phyloP scores from a whole-genome alignment of 2,329 filamentous ascomycete genomes.

The Aureobasidium lini region DNA sequence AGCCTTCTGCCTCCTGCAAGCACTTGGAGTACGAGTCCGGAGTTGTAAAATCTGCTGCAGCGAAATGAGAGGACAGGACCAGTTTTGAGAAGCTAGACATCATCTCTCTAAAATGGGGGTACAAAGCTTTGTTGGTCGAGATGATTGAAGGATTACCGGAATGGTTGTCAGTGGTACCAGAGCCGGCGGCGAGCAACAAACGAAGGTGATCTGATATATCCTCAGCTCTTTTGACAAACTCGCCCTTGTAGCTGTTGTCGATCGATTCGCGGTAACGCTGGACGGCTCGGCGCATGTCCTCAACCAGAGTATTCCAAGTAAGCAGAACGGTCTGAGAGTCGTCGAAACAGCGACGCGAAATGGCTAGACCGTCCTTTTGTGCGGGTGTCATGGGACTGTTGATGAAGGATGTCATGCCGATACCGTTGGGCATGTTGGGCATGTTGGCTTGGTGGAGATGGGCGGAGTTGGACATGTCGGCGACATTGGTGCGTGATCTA shows the following conservation, averaged over 20 bases:
- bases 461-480: slow-evolving; percentile 40
- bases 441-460: slow-evolving; percentile 37
- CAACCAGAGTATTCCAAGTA: slow-evolving; percentile 82
- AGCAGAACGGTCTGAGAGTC: slow-evolving; percentile 72
- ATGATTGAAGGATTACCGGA: slow-evolving; percentile 99
- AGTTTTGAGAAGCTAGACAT: slow-evolving; percentile 99
- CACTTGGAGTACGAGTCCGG: slow-evolving; percentile 93
- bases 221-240: slow-evolving; percentile 91
- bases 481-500: slow-evolving; percentile 49
- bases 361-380: slow-evolving; percentile 31
- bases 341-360: slow-evolving; percentile 83
- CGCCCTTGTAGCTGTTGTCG: slow-evolving; percentile 69
- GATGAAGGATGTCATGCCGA: slow-evolving; percentile 48
- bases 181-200: slow-evolving; percentile 87
- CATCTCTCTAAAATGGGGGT: slow-evolving; percentile 96
- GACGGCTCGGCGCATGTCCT: slow-evolving; percentile 87
- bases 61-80: slow-evolving; percentile 95
- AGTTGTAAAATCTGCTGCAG: slow-evolving; percentile 90
- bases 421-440: slow-evolving; percentile 37
- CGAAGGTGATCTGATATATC: slow-evolving; percentile 96
- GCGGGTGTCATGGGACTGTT: slow-evolving; percentile 41
- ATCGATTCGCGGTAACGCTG: slow-evolving; percentile 89
- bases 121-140: slow-evolving; percentile 92
- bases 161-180: slow-evolving; percentile 96
- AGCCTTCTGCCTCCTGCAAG: slow-evolving; percentile 92